Base-by-base conservation (phyloP, 805 yeast species). In the Ogataea siamensis region DNA sequence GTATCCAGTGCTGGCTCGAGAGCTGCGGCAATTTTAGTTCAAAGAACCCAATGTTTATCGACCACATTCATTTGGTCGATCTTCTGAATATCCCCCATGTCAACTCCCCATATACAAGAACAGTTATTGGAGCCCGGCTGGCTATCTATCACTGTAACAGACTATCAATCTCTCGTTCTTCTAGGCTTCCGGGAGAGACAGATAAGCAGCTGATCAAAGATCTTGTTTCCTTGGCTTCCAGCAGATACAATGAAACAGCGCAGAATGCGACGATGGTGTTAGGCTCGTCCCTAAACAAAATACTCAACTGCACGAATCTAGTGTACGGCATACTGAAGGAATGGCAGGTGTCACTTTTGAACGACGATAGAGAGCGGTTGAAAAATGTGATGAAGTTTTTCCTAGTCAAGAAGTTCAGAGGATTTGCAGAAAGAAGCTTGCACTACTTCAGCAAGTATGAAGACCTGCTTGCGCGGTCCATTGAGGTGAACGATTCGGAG, bases 81-180 rank as follows among this genome's bases (percentile, higher is more conserved):
- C 66, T 78, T 7, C 89, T 83, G 52, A 67, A 75, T n/a, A 63
- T 85, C 4, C 73, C 82, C 5, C 78, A 84, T 29, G 58, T 77
- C 14, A 64, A 77, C 5, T 79, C 82, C 42, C 86, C 88, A 2
- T 82, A 70, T 46, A 88, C 98, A 0, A 77, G 96, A 54, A 71
- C 86, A 1, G 73, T 84, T 2, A 56, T 87, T n/a, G 94, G 85
- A 3, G 76, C 85, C 0, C 71, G 95, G 38, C 68, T 87, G 10
- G 83, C 80, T 38, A 65, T 80, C 11, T 83, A 78, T 46, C 96
- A 89, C 48, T 76, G 77, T 57, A 80, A 83, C 48, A 74, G 98
- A 49, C 75, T 83, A 17, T 66, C 78, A 1, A 68, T 85, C 24
- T 86, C 81, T 50, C 74, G 87, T 0, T 83, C 91, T 0, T 78